These are phyloP conservation scores for Infundibulicybe gibba DNA, from an alignment of 768 basidiomycete species.

Conservation along the genomic window DNA sequence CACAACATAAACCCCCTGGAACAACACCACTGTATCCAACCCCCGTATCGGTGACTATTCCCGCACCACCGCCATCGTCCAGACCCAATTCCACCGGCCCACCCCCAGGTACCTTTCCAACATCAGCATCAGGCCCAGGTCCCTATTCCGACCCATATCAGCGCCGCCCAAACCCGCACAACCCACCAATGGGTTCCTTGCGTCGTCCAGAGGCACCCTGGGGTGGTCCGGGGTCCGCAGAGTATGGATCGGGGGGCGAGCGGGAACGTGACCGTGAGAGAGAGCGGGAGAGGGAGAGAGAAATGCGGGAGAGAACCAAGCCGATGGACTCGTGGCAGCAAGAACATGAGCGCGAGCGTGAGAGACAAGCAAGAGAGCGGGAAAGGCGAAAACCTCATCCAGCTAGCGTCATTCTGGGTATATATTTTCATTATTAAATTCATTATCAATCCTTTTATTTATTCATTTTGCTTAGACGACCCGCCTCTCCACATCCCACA, in stretches of 20 bases:
- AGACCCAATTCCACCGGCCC: constrained; percentile 10
- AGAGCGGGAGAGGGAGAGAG: constrained; percentile 2
- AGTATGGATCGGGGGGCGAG: background rate
- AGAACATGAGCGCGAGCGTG: background rate
- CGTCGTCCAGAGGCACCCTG: constrained; percentile 10
- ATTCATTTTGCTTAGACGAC: background rate
- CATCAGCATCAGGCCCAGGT: constrained; percentile 21
- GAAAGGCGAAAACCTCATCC: no score
- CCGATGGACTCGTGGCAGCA: background rate
- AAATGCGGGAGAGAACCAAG: background rate
- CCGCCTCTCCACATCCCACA: background rate
- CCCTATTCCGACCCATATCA: background rate
- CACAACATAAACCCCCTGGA: background rate
- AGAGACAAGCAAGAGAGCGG: background rate
- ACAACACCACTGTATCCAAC: background rate
- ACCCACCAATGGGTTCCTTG: constrained; percentile 25
- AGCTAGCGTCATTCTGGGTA: no score
- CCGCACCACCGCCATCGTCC: constrained; percentile 6
- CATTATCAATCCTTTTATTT: background rate
- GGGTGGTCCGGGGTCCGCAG: background rate
- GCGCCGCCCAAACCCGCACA: constrained; percentile 3
- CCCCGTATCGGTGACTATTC: background rate
- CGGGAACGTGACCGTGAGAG: constrained; percentile 1
- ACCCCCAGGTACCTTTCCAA: constrained; percentile 11
- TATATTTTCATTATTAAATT: background rate